Evolutionary conservation across 2,329 filamentous ascomycete species (phyloP).

Genomic region (Alternaria sp.): DNA sequence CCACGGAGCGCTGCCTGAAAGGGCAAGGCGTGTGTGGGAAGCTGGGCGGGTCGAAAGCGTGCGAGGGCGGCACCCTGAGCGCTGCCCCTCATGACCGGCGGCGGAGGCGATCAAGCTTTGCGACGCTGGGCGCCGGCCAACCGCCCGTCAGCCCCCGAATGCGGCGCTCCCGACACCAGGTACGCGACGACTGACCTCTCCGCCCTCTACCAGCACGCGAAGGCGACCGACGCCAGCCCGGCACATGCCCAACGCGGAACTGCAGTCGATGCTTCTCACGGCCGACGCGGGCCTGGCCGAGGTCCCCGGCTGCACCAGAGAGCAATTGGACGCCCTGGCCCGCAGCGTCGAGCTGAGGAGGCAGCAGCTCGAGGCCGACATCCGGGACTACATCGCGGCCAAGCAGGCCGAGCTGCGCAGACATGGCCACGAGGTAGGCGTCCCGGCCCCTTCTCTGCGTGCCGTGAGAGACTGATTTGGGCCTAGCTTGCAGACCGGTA

Average conservation of each 20-base stretch:
- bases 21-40: conserved; percentile 16
- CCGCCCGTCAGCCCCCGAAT: conserved; percentile 35
- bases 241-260: conserved; percentile 22
- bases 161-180: conserved; percentile 36
- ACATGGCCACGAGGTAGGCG: conserved; percentile 41
- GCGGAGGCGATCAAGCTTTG: neutral
- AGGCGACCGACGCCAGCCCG: conserved; percentile 6
- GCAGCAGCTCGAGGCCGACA: conserved; percentile 46
- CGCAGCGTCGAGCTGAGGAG: conserved; percentile 43
- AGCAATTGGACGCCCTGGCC: conserved; percentile 41
- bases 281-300: conserved; percentile 38
- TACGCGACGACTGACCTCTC: conserved; percentile 31
- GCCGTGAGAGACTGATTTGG: conserved; percentile 29
- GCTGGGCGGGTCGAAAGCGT: neutral
- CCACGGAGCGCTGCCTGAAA: conserved; percentile 10
- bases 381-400: conserved; percentile 39
- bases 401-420: conserved; percentile 43
- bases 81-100: conserved; percentile 16
- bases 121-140: conserved; percentile 16
- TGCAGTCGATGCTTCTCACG: conserved; percentile 40
- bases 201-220: conserved; percentile 3
- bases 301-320: conserved; percentile 38
- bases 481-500: conserved; percentile 43
- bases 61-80: conserved; percentile 3
- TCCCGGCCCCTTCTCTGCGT: neutral